phyloP scores from a whole-genome alignment of 495 filamentous ascomycete genomes.

The Geoglossum glabrum region DNA sequence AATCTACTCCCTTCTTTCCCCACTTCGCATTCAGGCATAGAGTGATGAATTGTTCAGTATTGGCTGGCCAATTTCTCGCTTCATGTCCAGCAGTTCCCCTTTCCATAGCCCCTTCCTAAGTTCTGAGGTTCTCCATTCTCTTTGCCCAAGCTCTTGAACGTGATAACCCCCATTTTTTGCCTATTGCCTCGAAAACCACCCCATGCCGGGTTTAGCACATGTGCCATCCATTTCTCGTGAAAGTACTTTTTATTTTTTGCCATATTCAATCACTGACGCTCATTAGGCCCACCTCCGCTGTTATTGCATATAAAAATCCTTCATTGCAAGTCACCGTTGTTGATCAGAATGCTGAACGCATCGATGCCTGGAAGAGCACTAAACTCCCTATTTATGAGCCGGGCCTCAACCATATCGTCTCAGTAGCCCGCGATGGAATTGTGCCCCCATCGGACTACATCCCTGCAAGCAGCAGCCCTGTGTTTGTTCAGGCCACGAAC shows the following conservation, averaged over 20 bases:
- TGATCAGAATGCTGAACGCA: slow-evolving; percentile 42
- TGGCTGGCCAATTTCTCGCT: not conserved
- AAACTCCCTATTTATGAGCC: slow-evolving; percentile 64
- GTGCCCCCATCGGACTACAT: slow-evolving; percentile 6
- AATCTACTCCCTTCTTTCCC: not conserved
- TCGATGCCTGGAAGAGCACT: slow-evolving; percentile 50
- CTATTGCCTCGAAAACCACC: too few relatives aligned
- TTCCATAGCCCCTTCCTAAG: not conserved
- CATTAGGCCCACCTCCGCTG: slow-evolving; percentile 43
- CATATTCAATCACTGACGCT: not conserved
- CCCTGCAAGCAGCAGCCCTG: not conserved
- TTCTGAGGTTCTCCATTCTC: not conserved
- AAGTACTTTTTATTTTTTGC: too few relatives aligned
- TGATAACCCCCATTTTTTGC: not conserved
- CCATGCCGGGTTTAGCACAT: too few relatives aligned
- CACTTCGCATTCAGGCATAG: not conserved
- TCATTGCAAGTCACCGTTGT: slow-evolving; percentile 49
- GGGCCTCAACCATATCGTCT: slow-evolving; percentile 45
- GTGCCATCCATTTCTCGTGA: too few relatives aligned
- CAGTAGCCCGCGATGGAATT: slow-evolving; percentile 37
- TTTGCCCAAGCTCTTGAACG: not conserved
- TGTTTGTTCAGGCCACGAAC: not conserved
- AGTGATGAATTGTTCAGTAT: not conserved
- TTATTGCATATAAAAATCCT: slow-evolving; percentile 54
- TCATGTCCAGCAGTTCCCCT: not conserved